Conservation (phyloP, 148 eudicot species). For the Dianthus caryophyllus region DNA sequence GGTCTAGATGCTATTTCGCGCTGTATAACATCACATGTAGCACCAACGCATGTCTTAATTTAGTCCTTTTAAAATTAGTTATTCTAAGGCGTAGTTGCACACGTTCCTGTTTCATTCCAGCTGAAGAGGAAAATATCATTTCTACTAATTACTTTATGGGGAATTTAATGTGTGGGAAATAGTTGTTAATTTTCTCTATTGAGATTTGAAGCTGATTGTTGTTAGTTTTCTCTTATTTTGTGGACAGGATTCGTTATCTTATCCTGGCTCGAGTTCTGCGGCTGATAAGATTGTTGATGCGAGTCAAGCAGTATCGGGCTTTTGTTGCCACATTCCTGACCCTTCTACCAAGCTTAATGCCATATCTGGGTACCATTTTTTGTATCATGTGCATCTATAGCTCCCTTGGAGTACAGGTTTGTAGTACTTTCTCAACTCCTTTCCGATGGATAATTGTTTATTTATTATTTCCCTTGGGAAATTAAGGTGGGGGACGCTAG, state of each 20-base stretch:
- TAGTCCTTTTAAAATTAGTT: neutral
- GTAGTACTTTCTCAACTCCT: constrained; percentile 8
- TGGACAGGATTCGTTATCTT: constrained; percentile 95
- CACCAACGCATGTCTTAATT: neutral
- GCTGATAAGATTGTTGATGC: constrained; percentile 80
- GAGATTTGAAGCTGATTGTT: no score
- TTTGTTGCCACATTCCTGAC: constrained; percentile 91
- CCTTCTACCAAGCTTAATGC: constrained; percentile 97
- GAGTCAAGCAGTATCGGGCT: constrained; percentile 73
- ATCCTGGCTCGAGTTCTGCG: constrained; percentile 91
- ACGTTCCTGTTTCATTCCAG: neutral
- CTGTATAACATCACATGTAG: neutral
- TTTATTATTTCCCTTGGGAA: neutral
- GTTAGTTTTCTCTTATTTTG: neutral
- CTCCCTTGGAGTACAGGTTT: constrained; percentile 92
- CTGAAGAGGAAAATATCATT: neutral
- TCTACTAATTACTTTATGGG: neutral
- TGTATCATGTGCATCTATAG: constrained; percentile 89
- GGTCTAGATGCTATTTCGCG: no score
- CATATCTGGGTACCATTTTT: constrained; percentile 87
- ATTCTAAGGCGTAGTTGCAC: neutral
- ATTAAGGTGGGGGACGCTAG: neutral
- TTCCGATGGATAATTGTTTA: neutral
- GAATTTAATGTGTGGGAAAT: neutral
- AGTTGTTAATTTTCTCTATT: no score